A percentile compares a stretch with the other conserved stretches of the same genome.
Evolutionary conservation across 2,329 filamentous ascomycete species (phyloP).

Genomic region (Didymella exigua): DNA sequence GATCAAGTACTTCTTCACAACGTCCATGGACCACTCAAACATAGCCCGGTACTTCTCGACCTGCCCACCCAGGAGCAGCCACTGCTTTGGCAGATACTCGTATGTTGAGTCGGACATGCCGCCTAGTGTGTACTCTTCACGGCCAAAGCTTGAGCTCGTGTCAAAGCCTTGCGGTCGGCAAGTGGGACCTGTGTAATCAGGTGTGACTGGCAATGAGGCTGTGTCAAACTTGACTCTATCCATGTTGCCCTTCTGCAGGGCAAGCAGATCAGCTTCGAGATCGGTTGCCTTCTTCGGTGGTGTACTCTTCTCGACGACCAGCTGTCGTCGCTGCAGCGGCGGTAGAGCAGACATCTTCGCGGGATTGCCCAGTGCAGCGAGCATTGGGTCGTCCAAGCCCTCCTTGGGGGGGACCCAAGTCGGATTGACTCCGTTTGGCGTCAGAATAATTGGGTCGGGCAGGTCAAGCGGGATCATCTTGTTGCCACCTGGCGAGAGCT

Average conservation of each 20-base stretch:
- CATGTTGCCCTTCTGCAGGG: slow-evolving; percentile 6
- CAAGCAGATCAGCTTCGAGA: slow-evolving; percentile 10
- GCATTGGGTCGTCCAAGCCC: slow-evolving; percentile 13
- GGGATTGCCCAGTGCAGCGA: slow-evolving; percentile 11
- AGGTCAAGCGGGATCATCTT: slow-evolving; percentile 42
- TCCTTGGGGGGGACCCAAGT: slow-evolving; percentile 19
- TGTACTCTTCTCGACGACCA: slow-evolving; percentile 28
- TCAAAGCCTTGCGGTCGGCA: slow-evolving; percentile 61
- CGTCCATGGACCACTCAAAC: slow-evolving; percentile 60
- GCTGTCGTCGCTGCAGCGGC: slow-evolving; percentile 29
- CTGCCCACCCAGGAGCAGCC: slow-evolving; percentile 54
- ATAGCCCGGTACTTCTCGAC: slow-evolving; percentile 57
- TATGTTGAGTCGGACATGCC: slow-evolving; percentile 51
- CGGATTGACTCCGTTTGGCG: slow-evolving; percentile 24
- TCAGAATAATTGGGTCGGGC: slow-evolving; percentile 38
- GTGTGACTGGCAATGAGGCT: slow-evolving; percentile 12
- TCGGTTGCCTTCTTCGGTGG: slow-evolving; percentile 13
- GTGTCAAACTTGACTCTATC: slow-evolving; percentile 3
- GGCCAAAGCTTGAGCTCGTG: slow-evolving; percentile 52
- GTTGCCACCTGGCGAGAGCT: slow-evolving; percentile 36
- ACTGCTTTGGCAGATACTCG: slow-evolving; percentile 56
- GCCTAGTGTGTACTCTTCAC: slow-evolving; percentile 51
- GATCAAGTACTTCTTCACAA: slow-evolving; percentile 54
- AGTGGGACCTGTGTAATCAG: slow-evolving; percentile 25
- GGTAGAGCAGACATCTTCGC: slow-evolving; percentile 22